Evolutionary conservation across 2,329 filamentous ascomycete genomes (phyloP).

Genomic region (Exophiala sp.): DNA sequence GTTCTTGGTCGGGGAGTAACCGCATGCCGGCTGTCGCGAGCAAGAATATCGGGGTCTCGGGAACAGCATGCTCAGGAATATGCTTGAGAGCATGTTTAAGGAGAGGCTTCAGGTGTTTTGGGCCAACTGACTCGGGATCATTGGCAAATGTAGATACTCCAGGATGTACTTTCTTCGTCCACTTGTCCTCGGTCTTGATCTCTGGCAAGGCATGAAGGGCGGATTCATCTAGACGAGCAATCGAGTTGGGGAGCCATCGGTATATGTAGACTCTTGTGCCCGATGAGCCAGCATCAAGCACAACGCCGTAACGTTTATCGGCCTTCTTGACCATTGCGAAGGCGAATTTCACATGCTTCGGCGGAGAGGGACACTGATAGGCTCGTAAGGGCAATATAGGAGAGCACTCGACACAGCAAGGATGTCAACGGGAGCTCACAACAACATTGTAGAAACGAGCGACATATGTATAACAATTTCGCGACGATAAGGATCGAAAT

Average conservation of each 20-base stretch:
- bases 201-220: constrained; percentile 67
- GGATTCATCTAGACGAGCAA: constrained; percentile 54
- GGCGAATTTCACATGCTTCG: constrained; percentile 1
- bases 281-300: constrained; percentile 95
- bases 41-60: constrained; percentile 85
- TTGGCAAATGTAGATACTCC: constrained; percentile 87
- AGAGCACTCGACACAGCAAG: too few species aligned
- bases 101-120: constrained; percentile 71
- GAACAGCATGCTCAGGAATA: constrained; percentile 68
- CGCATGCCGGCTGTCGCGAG: constrained; percentile 96
- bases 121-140: constrained; percentile 67
- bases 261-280: constrained; percentile 92
- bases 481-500: not conserved
- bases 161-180: constrained; percentile 90
- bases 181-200: constrained; percentile 75
- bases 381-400: too few species aligned
- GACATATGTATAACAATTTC: not conserved
- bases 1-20: constrained; percentile 67
- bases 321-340: constrained; percentile 23
- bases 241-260: constrained; percentile 74
- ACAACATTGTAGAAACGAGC: not conserved
- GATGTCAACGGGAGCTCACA: too few species aligned
- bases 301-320: constrained; percentile 70
- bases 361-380: too few species aligned
- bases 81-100: constrained; percentile 74